phyloP scores from a whole-genome alignment of 306 rosid species.

The Quercus gilva region DNA sequence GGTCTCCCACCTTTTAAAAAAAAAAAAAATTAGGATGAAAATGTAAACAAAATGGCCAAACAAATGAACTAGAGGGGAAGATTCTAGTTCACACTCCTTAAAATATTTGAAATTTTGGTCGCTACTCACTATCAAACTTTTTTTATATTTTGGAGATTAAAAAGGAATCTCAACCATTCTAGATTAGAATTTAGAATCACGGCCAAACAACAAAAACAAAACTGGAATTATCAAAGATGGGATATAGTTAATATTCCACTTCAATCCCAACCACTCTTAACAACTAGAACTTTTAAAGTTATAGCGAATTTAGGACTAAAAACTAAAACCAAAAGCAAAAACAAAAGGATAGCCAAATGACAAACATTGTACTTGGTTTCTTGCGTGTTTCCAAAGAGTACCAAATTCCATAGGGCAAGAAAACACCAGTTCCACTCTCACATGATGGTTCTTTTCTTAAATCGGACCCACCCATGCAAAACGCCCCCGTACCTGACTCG shows the following conservation, averaged over 20 bases:
- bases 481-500: conserved; percentile 36
- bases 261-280: conserved; percentile 26
- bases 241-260: conserved; percentile 29
- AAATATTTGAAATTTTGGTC: neutral
- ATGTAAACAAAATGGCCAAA: neutral
- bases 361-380: conserved; percentile 30
- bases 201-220: neutral
- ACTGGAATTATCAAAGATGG: neutral
- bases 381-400: conserved; percentile 27
- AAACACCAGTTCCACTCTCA: conserved; percentile 72
- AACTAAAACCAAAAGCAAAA: neutral
- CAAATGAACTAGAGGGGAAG: conserved; percentile 11
- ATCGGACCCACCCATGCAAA: conserved; percentile 35
- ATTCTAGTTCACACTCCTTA: conserved; percentile 6
- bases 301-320: neutral
- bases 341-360: neutral
- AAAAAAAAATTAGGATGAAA: too few relatives aligned
- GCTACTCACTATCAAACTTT: neutral
- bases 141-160: neutral
- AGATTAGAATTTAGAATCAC: conserved; percentile 4
- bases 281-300: neutral
- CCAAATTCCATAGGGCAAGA: conserved; percentile 46
- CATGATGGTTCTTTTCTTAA: conserved; percentile 26
- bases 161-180: conserved; percentile 8
- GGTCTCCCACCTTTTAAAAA: too few relatives aligned